phyloP scores from a whole-genome alignment of 805 yeast species.

The Cyberlindnera subsufficiens region DNA sequence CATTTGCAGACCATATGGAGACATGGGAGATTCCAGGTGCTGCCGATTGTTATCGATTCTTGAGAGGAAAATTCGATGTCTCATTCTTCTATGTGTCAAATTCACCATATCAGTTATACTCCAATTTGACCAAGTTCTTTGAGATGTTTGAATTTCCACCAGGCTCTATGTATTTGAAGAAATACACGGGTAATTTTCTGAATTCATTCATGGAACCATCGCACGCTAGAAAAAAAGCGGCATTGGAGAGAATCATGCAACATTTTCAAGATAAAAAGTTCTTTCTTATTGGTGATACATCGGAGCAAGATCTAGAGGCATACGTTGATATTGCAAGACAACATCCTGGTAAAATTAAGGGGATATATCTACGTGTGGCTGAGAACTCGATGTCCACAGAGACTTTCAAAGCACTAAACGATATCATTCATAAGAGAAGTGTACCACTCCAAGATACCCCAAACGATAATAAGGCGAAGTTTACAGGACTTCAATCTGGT shows the following conservation, averaged over 20 bases:
- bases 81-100: slow-evolving; percentile 93
- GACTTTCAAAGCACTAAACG: slow-evolving; percentile 20
- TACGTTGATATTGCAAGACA: slow-evolving; percentile 62
- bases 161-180: slow-evolving; percentile 84
- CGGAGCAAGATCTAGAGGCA: slow-evolving; percentile 92
- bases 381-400: slow-evolving; percentile 57
- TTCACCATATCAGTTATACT: slow-evolving; percentile 85
- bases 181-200: slow-evolving; percentile 75
- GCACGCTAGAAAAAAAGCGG: slow-evolving; percentile 67
- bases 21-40: slow-evolving; percentile 75
- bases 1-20: slow-evolving; percentile 58
- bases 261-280: slow-evolving; percentile 80
- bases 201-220: slow-evolving; percentile 84
- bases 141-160: slow-evolving; percentile 52
- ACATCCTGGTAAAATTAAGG: slow-evolving; percentile 60
- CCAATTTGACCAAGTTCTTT: slow-evolving; percentile 42
- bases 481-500: slow-evolving; percentile 22
- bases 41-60: slow-evolving; percentile 59
- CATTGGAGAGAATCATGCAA: slow-evolving; percentile 53
- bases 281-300: slow-evolving; percentile 89
- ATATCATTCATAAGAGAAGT: slow-evolving; percentile 18
- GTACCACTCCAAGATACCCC: slow-evolving; percentile 20
- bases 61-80: slow-evolving; percentile 37
- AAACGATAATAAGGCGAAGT: slow-evolving; percentile 15
- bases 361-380: slow-evolving; percentile 78